A percentile compares a stretch with the other conserved stretches of the same genome.
Evolutionary conservation across 192 early-diverging fungal species (phyloP).

Genomic region (Allomyces javanicus): DNA sequence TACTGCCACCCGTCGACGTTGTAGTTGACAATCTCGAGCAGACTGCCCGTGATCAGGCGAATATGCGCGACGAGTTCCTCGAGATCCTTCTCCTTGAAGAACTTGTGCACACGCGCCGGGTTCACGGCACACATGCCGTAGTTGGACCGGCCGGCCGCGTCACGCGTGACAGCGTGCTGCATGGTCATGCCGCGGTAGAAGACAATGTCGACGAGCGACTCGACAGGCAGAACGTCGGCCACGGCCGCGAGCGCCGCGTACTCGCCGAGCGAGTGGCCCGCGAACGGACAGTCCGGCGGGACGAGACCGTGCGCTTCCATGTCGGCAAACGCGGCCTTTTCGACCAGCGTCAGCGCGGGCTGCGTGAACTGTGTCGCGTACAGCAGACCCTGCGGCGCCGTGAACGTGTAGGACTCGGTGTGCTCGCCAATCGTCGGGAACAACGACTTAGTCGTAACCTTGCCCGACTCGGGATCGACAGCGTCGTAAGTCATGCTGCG

Average conservation of each 20-base stretch:
- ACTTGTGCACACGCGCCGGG: constrained; percentile 65
- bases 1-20: constrained; percentile 97
- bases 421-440: constrained; percentile 67
- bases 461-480: constrained; percentile 42
- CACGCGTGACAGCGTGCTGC: constrained; percentile 79
- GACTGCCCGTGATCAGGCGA: constrained; percentile 47
- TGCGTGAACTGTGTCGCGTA: constrained; percentile 92
- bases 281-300: constrained; percentile 61
- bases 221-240: constrained; percentile 65
- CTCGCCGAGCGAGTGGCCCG: constrained; percentile 90
- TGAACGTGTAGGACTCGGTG: constrained; percentile 62
- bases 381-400: constrained; percentile 62
- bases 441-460: constrained; percentile 54
- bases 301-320: constrained; percentile 75
- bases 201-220: constrained; percentile 70
- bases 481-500: constrained; percentile 81
- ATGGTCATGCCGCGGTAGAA: constrained; percentile 98
- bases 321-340: constrained; percentile 75
- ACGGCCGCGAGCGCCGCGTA: constrained; percentile 79
- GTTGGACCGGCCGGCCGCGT: constrained; percentile 53
- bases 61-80: constrained; percentile 63
- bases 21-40: constrained; percentile 91
- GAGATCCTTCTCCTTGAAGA: constrained; percentile 71
- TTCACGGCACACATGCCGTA: constrained; percentile 92
- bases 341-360: constrained; percentile 72